Evolutionary conservation across 768 basidiomycete species (phyloP).

Genomic region (Rhodocollybia butyracea): DNA sequence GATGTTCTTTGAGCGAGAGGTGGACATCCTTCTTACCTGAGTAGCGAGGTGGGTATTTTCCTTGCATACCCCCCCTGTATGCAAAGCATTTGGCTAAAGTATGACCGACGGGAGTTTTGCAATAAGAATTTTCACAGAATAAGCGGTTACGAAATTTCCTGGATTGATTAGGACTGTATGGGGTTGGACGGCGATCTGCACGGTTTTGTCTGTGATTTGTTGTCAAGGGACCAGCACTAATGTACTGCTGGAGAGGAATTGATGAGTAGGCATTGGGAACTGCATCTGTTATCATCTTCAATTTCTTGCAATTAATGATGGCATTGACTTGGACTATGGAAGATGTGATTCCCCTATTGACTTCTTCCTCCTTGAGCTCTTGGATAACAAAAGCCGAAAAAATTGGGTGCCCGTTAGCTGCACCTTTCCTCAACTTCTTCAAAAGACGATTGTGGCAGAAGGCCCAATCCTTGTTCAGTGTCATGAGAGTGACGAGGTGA

Average conservation of each 20-base stretch:
- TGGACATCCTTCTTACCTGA: not conserved
- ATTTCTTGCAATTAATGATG: no score
- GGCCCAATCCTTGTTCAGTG: not conserved
- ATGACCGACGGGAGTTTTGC: not conserved
- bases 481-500: no score
- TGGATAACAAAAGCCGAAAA: no score
- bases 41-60: no score
- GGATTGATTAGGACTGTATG: not conserved
- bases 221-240: no score
- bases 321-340: no score
- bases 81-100: not conserved
- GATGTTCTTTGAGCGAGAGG: not conserved
- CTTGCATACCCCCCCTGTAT: no score
- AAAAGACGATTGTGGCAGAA: not conserved
- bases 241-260: no score
- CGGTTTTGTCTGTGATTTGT: not conserved
- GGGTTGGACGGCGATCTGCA: not conserved
- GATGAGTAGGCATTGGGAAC: no score
- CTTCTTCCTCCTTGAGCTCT: no score
- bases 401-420: not conserved
- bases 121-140: not conserved
- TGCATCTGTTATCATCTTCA: no score
- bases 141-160: not conserved
- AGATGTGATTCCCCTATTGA: no score
- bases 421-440: not conserved